Conservation (phyloP, 108 stramenopile species). For the Skeletonema marinoi region DNA sequence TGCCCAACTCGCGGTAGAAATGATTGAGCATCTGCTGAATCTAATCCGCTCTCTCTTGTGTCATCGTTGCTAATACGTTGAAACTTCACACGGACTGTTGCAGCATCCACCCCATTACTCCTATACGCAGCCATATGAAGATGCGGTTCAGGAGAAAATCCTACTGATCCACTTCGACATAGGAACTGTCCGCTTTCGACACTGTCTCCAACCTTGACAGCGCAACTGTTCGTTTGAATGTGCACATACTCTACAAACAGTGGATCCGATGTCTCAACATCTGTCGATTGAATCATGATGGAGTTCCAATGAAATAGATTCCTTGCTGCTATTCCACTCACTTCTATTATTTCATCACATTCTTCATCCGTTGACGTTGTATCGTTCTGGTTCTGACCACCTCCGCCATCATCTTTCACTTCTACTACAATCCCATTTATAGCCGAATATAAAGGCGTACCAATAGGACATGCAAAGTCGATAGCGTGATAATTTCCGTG, state of each 20-base stretch:
- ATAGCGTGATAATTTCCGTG: constrained; percentile 85
- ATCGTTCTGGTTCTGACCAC: neutral
- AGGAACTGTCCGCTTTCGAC: constrained; percentile 72
- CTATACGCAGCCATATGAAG: constrained; percentile 83
- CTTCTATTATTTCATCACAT: constrained; percentile 26
- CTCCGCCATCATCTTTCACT: constrained; percentile 43
- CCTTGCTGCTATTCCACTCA: constrained; percentile 80
- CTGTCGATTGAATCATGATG: constrained; percentile 57
- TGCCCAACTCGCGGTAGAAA: neutral
- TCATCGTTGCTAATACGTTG: constrained; percentile 6
- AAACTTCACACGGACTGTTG: constrained; percentile 70
- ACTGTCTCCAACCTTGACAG: constrained; percentile 64
- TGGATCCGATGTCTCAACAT: constrained; percentile 30
- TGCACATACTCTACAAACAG: constrained; percentile 87
- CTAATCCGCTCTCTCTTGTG: neutral
- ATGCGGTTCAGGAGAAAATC: constrained; percentile 84
- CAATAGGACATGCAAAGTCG: constrained; percentile 85
- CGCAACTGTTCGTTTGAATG: constrained; percentile 58
- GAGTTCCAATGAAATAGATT: constrained; percentile 90
- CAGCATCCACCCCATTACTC: constrained; percentile 53
- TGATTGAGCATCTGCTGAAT: neutral
- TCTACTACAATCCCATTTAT: constrained; percentile 69
- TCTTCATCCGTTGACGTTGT: neutral
- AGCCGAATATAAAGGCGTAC: constrained; percentile 79
- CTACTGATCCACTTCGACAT: constrained; percentile 76